Base-by-base conservation (phyloP, 169 alveolate genomes). In the Plasmodium coatneyi region DNA sequence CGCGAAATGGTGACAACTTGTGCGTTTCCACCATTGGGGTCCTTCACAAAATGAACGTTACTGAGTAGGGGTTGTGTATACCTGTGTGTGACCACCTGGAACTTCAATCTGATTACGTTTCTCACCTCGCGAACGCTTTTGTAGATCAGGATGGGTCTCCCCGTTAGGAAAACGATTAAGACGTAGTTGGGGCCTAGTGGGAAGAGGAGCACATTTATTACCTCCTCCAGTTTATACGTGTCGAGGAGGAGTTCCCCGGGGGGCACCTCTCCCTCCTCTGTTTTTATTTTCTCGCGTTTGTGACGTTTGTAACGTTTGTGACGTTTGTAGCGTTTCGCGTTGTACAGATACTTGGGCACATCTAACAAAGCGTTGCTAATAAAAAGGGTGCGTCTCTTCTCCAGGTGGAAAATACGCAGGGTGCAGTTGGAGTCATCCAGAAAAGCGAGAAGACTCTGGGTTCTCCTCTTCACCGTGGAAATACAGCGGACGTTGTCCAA, bases 71-170 rank as follows among this genome's bases (percentile, higher is more conserved):
- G 93, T 28, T 86, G 43, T 3, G 70, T 49, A 60, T 34, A 76
- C 22, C 80, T 86, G 43, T 86, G 93, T n/a, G 70, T 25, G 39
- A 76, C 28, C 6, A 86, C 76, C 76, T 86, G 78, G 41, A 86
- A 86, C 41, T 86, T 86, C 32, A 86, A 25, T 6, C 22, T 72
- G 5, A 7, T 36, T 1, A 86, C 34, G 6, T 52, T 43, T 14
- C n/a, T 12, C 9, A 54, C 14, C 9, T 43, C 6, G 66, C 60
- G 10, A 32, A 86, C 25, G 5, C 82, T 49, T 74, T 86, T 86
- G 70, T 86, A 86, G 12, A 86, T 86, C 70, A 86, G 41, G 0
- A 86, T 86, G 14, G 93, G 93, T 54, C 93, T 86, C 2, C 93
- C 93, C 14, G 93, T 86, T 32, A 86, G 41, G 70, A 86, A 86